phyloP scores from a whole-genome alignment of 176 grass and related monocot genomes.

The Avena sativa region DNA sequence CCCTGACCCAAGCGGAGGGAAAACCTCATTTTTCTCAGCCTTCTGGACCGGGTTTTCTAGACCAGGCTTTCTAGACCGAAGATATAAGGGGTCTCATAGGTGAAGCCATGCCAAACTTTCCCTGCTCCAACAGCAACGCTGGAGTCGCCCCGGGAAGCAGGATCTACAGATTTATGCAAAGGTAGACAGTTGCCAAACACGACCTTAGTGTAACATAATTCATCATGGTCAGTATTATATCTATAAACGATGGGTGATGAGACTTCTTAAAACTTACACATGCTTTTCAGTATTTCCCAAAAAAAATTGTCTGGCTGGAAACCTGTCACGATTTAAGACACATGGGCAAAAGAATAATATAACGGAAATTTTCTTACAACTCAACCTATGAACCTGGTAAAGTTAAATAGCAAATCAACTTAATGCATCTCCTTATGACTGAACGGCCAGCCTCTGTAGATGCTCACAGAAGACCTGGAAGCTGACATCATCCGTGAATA shows the following conservation, averaged over 20 bases:
- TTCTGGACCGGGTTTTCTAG: too few relatives aligned
- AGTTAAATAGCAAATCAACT: conserved; percentile 37
- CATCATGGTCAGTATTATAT: background rate
- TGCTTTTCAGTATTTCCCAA: conserved; percentile 37
- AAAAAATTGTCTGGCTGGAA: conserved; percentile 33
- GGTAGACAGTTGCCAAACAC: background rate
- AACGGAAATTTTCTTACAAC: conserved; percentile 30
- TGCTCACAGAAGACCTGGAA: conserved; percentile 99
- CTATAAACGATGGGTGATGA: conserved; percentile 21
- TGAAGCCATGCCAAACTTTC: too few relatives aligned
- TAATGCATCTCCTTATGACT: conserved; percentile 67
- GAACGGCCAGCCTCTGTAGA: conserved; percentile 93
- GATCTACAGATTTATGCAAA: too few relatives aligned
- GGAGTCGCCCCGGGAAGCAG: too few relatives aligned
- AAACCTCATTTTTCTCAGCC: too few relatives aligned
- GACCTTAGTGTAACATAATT: background rate
- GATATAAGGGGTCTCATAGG: too few relatives aligned
- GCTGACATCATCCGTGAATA: conserved; percentile 97
- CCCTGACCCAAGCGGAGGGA: too few relatives aligned
- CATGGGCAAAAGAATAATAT: background rate
- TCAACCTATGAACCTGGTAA: conserved; percentile 41
- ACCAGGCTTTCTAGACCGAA: too few relatives aligned
- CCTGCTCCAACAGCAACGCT: too few relatives aligned
- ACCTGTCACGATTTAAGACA: conserved; percentile 18
- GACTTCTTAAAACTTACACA: conserved; percentile 30